Evolutionary conservation across 208 protist species (phyloP), one percentile per base, ranked within the genome.

Genomic region (Leishmania arabica): DNA sequence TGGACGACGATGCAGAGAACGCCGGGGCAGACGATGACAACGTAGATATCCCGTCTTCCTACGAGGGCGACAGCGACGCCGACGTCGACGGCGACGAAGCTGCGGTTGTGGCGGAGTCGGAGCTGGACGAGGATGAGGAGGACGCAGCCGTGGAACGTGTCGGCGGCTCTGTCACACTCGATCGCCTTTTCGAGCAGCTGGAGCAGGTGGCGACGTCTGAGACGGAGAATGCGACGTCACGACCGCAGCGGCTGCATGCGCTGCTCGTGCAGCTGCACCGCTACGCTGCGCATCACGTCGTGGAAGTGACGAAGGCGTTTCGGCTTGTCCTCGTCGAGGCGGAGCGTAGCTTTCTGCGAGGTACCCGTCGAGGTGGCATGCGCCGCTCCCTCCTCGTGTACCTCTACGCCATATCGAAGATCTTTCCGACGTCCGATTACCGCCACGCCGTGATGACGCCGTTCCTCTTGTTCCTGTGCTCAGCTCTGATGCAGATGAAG

Each of bases 341-440:
- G n/a, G 85, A 95, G 86, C 81, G 87, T 31, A 79, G 53, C 40
- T 95, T 95, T 77, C 74, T 95, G 56, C 87, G 84, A 13, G 74
- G 84, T 64, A 69, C 82, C 27, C 89, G 81, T 72, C 85, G 82
- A 47, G 77, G 82, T 21, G 82, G 82, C 60, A 37, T 85, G 49
- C 77, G 84, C 64, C 81, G 70, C 9, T 66, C 90, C 0, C 79
- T 92, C 31, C 75, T 95, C 58, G 77, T 97, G n/a, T 91, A 88
- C 27, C 89, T 95, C 17, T 88, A 92, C 82, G 86, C 88, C 54
- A 88, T 90, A 34, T 88, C 91, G 42, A 90, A 91, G 51, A 74
- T 97, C 9, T 97, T 95, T 66, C 92, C 94, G 17, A 87, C 88
- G 77, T 92, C 89, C 40, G 92, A 96, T 69, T 94, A 96, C 84